These are phyloP conservation scores for Ampelomyces quisqualis DNA, from an alignment of 2,329 filamentous ascomycete genomes.

Conservation along the genomic window DNA sequence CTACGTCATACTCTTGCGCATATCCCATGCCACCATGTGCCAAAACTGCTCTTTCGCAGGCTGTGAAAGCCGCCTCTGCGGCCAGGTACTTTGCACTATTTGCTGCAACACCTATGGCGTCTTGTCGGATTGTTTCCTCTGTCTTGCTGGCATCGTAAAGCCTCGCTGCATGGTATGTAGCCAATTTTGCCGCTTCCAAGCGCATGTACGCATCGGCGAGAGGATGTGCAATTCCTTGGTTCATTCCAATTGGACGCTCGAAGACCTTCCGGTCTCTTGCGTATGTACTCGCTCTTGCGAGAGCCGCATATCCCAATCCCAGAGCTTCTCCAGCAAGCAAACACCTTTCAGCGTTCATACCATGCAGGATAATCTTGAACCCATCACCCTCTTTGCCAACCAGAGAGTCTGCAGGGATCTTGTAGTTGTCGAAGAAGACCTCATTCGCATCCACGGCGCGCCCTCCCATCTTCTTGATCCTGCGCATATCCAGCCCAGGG, in stretches of 20 bases:
- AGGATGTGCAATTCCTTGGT: constrained; percentile 61
- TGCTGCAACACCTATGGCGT: constrained; percentile 56
- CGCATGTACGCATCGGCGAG: constrained; percentile 62
- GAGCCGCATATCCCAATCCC: constrained; percentile 72
- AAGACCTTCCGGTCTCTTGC: constrained; percentile 56
- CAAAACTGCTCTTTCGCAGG: constrained; percentile 59
- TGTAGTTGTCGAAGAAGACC: constrained; percentile 82
- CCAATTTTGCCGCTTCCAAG: constrained; percentile 61
- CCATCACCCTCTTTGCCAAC: constrained; percentile 74
- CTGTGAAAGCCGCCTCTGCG: constrained; percentile 61
- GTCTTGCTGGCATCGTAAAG: constrained; percentile 55
- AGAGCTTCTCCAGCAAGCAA: constrained; percentile 71
- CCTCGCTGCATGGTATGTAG: constrained; percentile 61
- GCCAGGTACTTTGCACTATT: constrained; percentile 61
- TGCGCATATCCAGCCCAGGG: constrained; percentile 65
- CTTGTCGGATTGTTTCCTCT: constrained; percentile 18
- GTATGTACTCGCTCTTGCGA: constrained; percentile 48
- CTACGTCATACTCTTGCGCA: constrained; percentile 63
- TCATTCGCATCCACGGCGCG: constrained; percentile 82
- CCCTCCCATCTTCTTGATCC: constrained; percentile 84
- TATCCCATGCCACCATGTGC: constrained; percentile 65
- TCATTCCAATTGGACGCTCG: constrained; percentile 59
- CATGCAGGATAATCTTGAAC: constrained; percentile 64
- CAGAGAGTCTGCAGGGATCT: constrained; percentile 62
- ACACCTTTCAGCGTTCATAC: constrained; percentile 54